A percentile compares a stretch with the other conserved stretches of the same genome.
phyloP scores from a whole-genome alignment of 306 rosid species.

The Cercis canadensis region DNA sequence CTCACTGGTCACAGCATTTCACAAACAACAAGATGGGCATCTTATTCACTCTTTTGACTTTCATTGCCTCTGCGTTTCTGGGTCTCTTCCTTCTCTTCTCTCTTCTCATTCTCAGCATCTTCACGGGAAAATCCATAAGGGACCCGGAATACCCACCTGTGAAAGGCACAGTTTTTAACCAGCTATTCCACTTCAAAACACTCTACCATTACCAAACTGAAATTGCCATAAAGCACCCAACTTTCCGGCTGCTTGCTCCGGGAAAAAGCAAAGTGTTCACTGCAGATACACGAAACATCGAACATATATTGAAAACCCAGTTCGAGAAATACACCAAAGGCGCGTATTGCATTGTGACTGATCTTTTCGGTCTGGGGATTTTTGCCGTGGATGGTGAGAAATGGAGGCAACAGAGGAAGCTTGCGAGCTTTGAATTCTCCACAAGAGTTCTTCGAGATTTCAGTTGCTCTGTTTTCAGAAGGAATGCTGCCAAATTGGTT shows the following conservation, averaged over 20 bases:
- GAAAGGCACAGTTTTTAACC: slow-evolving; percentile 44
- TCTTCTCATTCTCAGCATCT: too few relatives aligned
- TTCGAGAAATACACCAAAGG: slow-evolving; percentile 50
- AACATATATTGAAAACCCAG: slow-evolving; percentile 44
- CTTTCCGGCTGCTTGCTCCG: slow-evolving; percentile 38
- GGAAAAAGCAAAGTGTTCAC: slow-evolving; percentile 43
- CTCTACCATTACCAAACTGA: slow-evolving; percentile 42
- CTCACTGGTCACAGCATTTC: too few relatives aligned
- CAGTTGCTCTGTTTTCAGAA: slow-evolving; percentile 46
- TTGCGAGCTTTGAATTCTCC: slow-evolving; percentile 50
- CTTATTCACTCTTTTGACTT: too few relatives aligned
- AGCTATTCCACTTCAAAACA: slow-evolving; percentile 39
- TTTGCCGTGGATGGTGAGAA: slow-evolving; percentile 46
- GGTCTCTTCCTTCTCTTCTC: too few relatives aligned
- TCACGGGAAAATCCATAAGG: slow-evolving; percentile 23
- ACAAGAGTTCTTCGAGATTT: slow-evolving; percentile 49
- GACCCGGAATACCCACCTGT: slow-evolving; percentile 49
- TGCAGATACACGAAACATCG: slow-evolving; percentile 43
- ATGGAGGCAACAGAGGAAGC: slow-evolving; percentile 59
- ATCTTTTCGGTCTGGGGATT: slow-evolving; percentile 52
- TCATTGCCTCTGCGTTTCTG: too few relatives aligned
- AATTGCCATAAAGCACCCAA: slow-evolving; percentile 36
- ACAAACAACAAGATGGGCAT: too few relatives aligned
- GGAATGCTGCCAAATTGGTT: slow-evolving; percentile 47
- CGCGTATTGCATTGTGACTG: not conserved